A percentile compares a stretch with the other conserved stretches of the same genome.
These are phyloP conservation scores for Backusella luteola DNA, from an alignment of 192 early-diverging fungal species.

Conservation along the genomic window DNA sequence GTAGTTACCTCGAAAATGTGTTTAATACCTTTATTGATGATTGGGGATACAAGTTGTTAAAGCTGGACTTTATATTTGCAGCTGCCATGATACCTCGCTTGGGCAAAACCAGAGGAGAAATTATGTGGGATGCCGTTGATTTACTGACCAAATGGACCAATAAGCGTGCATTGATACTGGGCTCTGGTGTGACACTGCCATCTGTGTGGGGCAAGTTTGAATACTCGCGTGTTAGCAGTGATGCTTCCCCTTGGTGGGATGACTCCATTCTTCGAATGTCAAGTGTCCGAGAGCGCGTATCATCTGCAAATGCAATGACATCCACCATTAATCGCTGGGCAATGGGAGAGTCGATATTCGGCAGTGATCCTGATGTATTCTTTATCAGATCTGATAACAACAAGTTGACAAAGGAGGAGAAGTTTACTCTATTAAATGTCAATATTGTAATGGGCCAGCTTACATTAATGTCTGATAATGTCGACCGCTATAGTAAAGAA, in stretches of 20 bases:
- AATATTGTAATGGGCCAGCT: constrained; percentile 30
- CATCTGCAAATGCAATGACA: constrained; percentile 43
- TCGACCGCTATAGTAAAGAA: constrained; percentile 17
- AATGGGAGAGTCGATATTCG: constrained; percentile 39
- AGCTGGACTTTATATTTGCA: constrained; percentile 51
- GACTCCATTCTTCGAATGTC: constrained; percentile 42
- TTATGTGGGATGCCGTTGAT: constrained; percentile 50
- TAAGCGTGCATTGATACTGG: constrained; percentile 39
- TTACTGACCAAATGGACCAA: constrained; percentile 36
- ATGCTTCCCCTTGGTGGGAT: constrained; percentile 49
- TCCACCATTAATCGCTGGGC: constrained; percentile 50
- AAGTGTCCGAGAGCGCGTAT: constrained; percentile 47
- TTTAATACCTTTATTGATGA: constrained; percentile 38
- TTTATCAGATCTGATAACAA: constrained; percentile 39
- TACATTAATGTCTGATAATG: constrained; percentile 36
- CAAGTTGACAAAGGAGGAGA: constrained; percentile 28
- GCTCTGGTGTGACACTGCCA: constrained; percentile 43
- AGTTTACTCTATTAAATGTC: constrained; percentile 22
- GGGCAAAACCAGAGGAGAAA: constrained; percentile 47
- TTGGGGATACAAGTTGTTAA: constrained; percentile 47
- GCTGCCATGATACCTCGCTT: constrained; percentile 41
- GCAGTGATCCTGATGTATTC: constrained; percentile 51
- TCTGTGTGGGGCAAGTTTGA: constrained; percentile 40
- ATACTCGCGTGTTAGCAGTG: constrained; percentile 51
- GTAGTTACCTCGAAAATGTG: constrained; percentile 38